Evolutionary conservation across 225 moss, liverwort and hornwort species (phyloP), one percentile per base, ranked within the genome.

Genomic region (Rhytidiadelphus loreus): DNA sequence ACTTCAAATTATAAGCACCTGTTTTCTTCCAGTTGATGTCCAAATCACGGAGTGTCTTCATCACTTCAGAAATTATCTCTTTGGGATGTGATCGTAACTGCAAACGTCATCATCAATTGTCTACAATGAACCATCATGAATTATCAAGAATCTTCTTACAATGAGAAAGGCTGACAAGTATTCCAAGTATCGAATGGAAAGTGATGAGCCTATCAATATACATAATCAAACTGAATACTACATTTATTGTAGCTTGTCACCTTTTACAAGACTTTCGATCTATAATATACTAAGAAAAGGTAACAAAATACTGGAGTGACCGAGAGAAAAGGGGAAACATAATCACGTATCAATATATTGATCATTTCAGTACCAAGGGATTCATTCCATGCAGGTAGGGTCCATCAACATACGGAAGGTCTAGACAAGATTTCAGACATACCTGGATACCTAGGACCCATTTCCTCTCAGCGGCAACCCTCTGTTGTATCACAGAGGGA

Each of bases 1-100:
- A 98, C 83, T 98, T 98, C n/a, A 97, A 88, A 72, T 92, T 95
- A 88, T 97, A 98, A n/a, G 94, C 92, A 57, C 96, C 94, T 22
- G 93, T 81, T 78, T 96, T 97, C 88, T 98, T 98, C 98, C 98
- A 98, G 85, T 95, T 93, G 76, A 98, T 96, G 86, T 95, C 95
- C 87, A 98, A 92, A 84, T 92, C 93, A 64, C 89, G 94, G 80
- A 98, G 94, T 32, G 91, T 85, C 91, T 93, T 96, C 73, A 95
- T 88, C 62, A 96, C 94, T 90, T 96, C 96, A 89, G 95, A 88
- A 92, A 98, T 97, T 19, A 98, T 96, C 81, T 97, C 98, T 84
- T 94, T 92, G 58, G 97, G 98, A 88, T 96, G 91, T 68, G 93
- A 91, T 89, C 95, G 95, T 76, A 94, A 97, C 98, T 98, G 95